Evolutionary conservation across 352 stramenopile genomes (phyloP).

Genomic region (Phytophthora capsici): DNA sequence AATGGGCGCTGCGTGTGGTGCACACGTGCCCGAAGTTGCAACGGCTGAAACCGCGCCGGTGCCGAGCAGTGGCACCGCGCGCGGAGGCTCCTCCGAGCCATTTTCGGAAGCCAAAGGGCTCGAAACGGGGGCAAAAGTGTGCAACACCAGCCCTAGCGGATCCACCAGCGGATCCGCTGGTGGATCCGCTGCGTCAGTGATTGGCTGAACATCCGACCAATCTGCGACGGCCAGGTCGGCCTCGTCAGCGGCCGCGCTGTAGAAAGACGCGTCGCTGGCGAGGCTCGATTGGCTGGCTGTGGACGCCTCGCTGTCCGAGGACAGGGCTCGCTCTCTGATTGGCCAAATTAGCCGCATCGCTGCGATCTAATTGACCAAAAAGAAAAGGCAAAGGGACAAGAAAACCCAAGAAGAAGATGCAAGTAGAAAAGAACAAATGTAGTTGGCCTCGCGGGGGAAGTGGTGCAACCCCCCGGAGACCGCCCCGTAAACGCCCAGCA

Average conservation of each 20-base stretch:
- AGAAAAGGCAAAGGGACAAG: neutral
- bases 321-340: conserved; percentile 2
- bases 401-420: no score
- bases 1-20: no score
- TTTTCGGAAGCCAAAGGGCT: neutral
- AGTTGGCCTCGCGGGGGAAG: no score
- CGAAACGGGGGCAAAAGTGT: conserved; percentile 11
- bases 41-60: neutral
- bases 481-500: no score
- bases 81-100: neutral
- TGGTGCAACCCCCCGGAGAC: no score
- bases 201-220: no score
- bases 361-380: conserved; percentile 6
- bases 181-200: neutral
- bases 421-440: no score
- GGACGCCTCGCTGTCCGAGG: conserved; percentile 11
- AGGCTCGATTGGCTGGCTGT: conserved; percentile 18
- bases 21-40: conserved; percentile 9
- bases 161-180: neutral
- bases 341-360: conserved; percentile 8
- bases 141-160: neutral
- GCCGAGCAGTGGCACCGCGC: neutral
- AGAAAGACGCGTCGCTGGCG: conserved; percentile 17
- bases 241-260: neutral
- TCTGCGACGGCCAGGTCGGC: no score